Evolutionary conservation across 1,284 basidiomycete species (phyloP).

Genomic region (Mrakiaceae sp.): DNA sequence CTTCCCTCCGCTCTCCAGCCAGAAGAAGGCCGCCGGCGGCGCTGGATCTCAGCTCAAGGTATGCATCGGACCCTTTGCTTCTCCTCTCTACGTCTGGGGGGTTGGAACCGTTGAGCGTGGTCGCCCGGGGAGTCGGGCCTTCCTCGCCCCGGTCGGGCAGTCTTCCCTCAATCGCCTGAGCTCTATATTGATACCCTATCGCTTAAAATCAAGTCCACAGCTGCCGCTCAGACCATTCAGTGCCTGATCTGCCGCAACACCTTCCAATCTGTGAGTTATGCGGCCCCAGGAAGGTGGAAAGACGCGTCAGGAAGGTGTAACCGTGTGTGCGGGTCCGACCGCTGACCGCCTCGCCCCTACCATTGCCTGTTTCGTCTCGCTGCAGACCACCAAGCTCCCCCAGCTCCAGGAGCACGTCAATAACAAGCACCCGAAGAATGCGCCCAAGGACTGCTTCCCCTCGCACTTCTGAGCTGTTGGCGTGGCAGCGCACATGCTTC

Average conservation of each 20-base stretch:
- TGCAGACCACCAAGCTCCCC: neutral
- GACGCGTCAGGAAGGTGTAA: too few relatives aligned
- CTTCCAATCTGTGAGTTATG: neutral
- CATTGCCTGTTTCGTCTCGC: neutral
- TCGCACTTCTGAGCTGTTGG: neutral
- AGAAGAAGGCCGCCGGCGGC: conserved; percentile 4
- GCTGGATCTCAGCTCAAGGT: conserved; percentile 12
- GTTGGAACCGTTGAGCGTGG: too few relatives aligned
- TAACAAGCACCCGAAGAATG: neutral
- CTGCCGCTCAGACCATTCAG: neutral
- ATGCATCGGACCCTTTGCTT: too few relatives aligned
- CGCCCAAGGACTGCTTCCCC: neutral
- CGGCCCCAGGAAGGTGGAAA: too few relatives aligned
- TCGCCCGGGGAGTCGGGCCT: too few relatives aligned
- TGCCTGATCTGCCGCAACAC: neutral
- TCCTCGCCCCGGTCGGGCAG: too few relatives aligned
- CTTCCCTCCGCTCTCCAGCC: neutral
- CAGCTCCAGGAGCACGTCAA: conserved; percentile 1
- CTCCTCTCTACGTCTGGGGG: too few relatives aligned
- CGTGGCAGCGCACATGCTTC: neutral
- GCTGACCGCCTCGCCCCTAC: neutral
- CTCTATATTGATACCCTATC: too few relatives aligned
- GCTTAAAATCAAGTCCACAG: neutral
- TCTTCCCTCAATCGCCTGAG: neutral
- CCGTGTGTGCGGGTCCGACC: neutral